Base-by-base conservation (phyloP, 2,329 filamentous ascomycete genomes). In the Scorias spongiosa region DNA sequence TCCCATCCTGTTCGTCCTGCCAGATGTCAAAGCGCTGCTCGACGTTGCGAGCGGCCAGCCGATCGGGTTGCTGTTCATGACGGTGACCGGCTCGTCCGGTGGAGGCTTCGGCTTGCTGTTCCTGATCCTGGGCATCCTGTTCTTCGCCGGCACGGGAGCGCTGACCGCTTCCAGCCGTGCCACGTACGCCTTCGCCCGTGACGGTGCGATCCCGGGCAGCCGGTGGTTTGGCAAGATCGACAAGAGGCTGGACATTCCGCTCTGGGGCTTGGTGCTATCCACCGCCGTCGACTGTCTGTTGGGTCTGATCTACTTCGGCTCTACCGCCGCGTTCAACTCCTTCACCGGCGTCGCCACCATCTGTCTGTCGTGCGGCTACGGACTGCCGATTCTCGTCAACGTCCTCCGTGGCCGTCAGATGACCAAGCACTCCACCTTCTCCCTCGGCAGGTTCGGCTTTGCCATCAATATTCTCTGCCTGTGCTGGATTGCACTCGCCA, bases 281-380 rank as follows among this genome's bases (percentile, higher is more conserved):
- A 79, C 81, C 0, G 56, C 69, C 0, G 75, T 88, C 38, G 78
- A 83, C 59, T 81, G 76, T 51, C 64, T 87, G 10, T 70, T 88
- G 0, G 83, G 82, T 0, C 70, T 84, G 50, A 86, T 88, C 60
- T 88, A 84, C 65, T 85, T 88, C 50, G 84, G 84, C 9, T 83
- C 78, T 1, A 74, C 75, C 0, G 80, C 81, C 0, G 84, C 84
- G 0, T 88, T 88, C 66, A 82, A 81, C 66, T 80, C 77, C 9
- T 87, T 88, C 61, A 87, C 82, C 0, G 81, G 82, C 26, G 81
- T 86, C 1, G 83, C 82, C 1, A 87, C 82, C 4, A 86, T 88
- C 57, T 86, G 81, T 50, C 72, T 88, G 0, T 81, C 77, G 0
- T 77, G 78, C 3, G 84, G 80, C 0, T 88, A 88, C 59, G 81